phyloP scores from a whole-genome alignment of 768 basidiomycete genomes.

The Termitomyces sp. region DNA sequence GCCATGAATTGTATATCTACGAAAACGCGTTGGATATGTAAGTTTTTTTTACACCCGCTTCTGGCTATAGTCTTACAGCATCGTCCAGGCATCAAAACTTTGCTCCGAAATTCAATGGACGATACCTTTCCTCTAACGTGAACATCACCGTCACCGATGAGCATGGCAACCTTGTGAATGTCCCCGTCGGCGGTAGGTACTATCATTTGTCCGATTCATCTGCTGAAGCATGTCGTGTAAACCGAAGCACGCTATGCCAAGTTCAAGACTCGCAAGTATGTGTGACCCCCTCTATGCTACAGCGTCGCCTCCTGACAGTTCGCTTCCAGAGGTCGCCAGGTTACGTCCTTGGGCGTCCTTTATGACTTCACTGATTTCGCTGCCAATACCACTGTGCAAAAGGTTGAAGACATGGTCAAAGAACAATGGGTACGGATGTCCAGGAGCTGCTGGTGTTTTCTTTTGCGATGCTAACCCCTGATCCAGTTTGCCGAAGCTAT shows the following conservation, averaged over 20 bases:
- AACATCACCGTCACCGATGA: slow-evolving; percentile 67
- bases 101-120: slow-evolving; percentile 54
- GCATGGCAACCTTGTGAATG: slow-evolving; percentile 23
- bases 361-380: slow-evolving; percentile 74
- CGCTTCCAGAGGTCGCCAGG: slow-evolving; percentile 47
- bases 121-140: slow-evolving; percentile 79
- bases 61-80: not conserved
- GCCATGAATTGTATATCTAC: slow-evolving; percentile 82
- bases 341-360: slow-evolving; percentile 79
- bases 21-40: slow-evolving; percentile 64
- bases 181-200: slow-evolving; percentile 33
- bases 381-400: slow-evolving; percentile 72
- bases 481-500: slow-evolving; percentile 73
- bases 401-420: slow-evolving; percentile 69
- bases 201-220: not conserved
- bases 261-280: slow-evolving; percentile 71
- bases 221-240: not conserved
- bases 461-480: not conserved
- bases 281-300: not conserved
- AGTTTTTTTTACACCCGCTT: slow-evolving; percentile 5
- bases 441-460: not conserved
- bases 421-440: slow-evolving; percentile 63
- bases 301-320: not conserved
- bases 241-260: slow-evolving; percentile 56
- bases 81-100: slow-evolving; percentile 55